Base-by-base conservation (phyloP, 108 stramenopile species). In the Epithemia pelagica region DNA sequence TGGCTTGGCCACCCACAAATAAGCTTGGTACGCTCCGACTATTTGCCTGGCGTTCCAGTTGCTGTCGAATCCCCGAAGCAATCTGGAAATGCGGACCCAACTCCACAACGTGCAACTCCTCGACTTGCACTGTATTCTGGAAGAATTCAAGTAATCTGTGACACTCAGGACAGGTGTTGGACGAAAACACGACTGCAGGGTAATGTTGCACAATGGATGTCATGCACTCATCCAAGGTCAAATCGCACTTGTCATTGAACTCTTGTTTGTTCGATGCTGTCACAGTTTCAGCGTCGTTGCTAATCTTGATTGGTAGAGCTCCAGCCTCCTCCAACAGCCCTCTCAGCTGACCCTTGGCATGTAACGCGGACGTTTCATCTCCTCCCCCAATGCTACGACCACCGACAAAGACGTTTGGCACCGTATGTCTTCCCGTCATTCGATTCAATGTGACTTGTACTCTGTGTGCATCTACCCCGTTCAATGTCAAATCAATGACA, bases 371-470 rank as follows among this genome's bases (percentile, higher is more conserved):
- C 8, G 87, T 90, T 64, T 95, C 88, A 66, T 92, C 86, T 22
- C 90, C 87, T 28, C 91, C 96, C 23, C 96, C 96, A 56, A 94
- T 80, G 67, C 74, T 75, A 21, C 64, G 79, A 21, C 91, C 91
- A 58, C 75, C 78, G 26, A 96, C 75, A 72, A 96, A 96, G 8
- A 96, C 89, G 76, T 93, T 95, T 26, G 96, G 96, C 24, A 96
- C 96, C 19, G 93, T 96, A 18, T 91, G 71, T 26, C 86, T 79
- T 29, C 90, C 90, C n/a, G 96, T 95, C 80, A 91, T 70, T 8
- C 10, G 30, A n/a, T 27, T 21, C 0, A 92, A 73, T 1, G 78
- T 80, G 1, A 54, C 55, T 79, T 96, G 95, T 30, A 90, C 79
- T 23, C 46, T 54, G 18, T 26, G 53, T 5, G 83, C 69, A 27